Conservation (phyloP, 768 basidiomycete genomes). For the Tricholoma sp. region DNA sequence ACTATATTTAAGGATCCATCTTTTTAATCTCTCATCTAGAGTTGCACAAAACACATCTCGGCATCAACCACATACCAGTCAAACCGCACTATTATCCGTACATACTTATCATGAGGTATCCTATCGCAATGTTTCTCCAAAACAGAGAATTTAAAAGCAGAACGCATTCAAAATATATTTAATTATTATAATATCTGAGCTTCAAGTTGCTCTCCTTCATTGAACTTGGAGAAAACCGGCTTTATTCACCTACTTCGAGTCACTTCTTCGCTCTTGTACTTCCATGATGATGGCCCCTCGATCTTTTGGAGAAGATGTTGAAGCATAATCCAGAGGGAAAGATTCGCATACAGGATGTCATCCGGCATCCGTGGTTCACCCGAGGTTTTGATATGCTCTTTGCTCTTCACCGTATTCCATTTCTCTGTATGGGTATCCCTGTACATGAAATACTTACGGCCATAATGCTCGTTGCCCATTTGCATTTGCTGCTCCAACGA, state of each 20-base stretch:
- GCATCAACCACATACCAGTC: neutral
- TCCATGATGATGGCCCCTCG: neutral
- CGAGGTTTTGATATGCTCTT: too few relatives aligned
- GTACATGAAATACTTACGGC: too few relatives aligned
- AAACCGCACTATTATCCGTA: neutral
- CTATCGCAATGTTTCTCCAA: too few relatives aligned
- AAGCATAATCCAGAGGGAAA: conserved; percentile 40
- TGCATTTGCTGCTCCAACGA: too few relatives aligned
- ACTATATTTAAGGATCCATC: neutral
- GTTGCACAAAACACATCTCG: neutral
- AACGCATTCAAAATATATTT: too few relatives aligned
- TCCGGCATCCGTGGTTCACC: conserved; percentile 29
- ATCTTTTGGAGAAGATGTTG: conserved; percentile 31
- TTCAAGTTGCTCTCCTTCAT: neutral
- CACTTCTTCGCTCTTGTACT: neutral
- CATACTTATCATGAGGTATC: too few relatives aligned
- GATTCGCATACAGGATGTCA: conserved; percentile 28
- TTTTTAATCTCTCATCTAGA: neutral
- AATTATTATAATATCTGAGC: too few relatives aligned
- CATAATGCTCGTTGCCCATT: too few relatives aligned
- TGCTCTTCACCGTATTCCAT: too few relatives aligned
- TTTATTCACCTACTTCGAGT: neutral
- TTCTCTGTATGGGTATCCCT: too few relatives aligned
- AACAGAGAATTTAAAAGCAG: too few relatives aligned
- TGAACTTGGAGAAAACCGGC: too few relatives aligned